Conservation (phyloP, 495 filamentous ascomycete genomes). For the Talaromyces wortmannii region DNA sequence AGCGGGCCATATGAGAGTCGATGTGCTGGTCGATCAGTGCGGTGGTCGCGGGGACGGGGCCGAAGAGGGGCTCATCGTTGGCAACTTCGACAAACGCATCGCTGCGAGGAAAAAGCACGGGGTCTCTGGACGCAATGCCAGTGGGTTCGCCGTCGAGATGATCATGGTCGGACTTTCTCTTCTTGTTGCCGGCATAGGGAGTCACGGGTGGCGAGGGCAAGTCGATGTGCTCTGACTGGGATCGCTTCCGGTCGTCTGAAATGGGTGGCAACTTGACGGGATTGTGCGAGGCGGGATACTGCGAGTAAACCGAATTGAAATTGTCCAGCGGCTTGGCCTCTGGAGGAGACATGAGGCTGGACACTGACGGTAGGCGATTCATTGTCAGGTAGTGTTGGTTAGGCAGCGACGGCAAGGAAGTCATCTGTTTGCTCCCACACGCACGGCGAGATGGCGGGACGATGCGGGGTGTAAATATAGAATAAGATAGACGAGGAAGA, state of each 20-base stretch:
- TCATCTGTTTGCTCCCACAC: not conserved
- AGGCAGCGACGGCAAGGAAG: constrained; percentile 1
- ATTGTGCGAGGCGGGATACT: constrained; percentile 22
- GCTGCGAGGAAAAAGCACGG: constrained; percentile 52
- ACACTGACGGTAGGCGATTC: constrained; percentile 44
- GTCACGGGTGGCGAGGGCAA: constrained; percentile 69
- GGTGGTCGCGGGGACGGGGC: constrained; percentile 38
- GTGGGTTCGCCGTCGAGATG: constrained; percentile 26
- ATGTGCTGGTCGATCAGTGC: constrained; percentile 61
- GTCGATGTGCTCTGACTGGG: constrained; percentile 37
- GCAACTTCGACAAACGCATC: constrained; percentile 33
- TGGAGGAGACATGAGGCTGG: constrained; percentile 71
- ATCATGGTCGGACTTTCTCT: constrained; percentile 38
- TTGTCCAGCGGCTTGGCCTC: constrained; percentile 56
- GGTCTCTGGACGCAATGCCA: constrained; percentile 42
- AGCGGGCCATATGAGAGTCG: constrained; percentile 48
- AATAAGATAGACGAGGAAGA: not conserved
- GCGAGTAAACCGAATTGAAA: constrained; percentile 39
- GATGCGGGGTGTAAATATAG: not conserved
- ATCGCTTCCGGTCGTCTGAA: constrained; percentile 40
- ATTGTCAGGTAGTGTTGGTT: constrained; percentile 16
- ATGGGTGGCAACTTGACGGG: constrained; percentile 40
- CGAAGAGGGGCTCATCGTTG: constrained; percentile 51
- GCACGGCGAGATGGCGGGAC: not conserved
- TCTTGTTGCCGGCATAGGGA: constrained; percentile 51